Evolutionary conservation across 257 asterid genomes (phyloP).

Genomic region (Agastache rugosa): DNA sequence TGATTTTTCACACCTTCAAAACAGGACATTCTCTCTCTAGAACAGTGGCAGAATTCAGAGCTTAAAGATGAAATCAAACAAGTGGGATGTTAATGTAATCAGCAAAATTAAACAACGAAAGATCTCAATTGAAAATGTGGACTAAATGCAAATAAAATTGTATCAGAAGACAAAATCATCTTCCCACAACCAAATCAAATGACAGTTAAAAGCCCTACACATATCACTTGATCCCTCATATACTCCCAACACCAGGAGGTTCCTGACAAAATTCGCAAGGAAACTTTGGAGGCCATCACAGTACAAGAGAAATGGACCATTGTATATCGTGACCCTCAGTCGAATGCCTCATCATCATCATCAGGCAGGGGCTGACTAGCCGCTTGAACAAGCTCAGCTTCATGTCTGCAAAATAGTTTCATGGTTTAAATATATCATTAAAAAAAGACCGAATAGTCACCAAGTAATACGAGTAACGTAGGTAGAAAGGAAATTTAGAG

Average conservation of each 20-base stretch:
- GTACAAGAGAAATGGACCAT: background rate
- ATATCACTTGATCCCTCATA: constrained; percentile 28
- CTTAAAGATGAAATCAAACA: background rate
- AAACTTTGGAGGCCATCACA: constrained; percentile 25
- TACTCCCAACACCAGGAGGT: background rate
- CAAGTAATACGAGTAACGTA: background rate
- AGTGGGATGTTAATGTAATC: background rate
- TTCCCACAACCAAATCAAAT: constrained; percentile 35
- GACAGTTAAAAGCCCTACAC: constrained; percentile 34
- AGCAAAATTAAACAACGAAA: background rate
- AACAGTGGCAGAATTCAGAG: background rate
- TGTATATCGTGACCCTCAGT: constrained; percentile 33
- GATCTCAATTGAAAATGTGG: constrained; percentile 9
- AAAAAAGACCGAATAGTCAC: background rate
- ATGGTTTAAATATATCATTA: background rate
- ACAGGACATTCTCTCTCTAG: no score
- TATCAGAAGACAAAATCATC: constrained; percentile 40
- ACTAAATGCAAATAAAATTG: constrained; percentile 29
- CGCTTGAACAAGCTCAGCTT: constrained; percentile 62
- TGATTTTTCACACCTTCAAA: no score
- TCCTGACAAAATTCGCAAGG: constrained; percentile 27
- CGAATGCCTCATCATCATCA: constrained; percentile 74
- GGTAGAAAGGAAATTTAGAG: background rate
- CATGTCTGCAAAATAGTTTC: constrained; percentile 51
- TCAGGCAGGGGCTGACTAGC: constrained; percentile 79